phyloP scores from a whole-genome alignment of 805 yeast species.

The Metschnikowia continentalis region DNA sequence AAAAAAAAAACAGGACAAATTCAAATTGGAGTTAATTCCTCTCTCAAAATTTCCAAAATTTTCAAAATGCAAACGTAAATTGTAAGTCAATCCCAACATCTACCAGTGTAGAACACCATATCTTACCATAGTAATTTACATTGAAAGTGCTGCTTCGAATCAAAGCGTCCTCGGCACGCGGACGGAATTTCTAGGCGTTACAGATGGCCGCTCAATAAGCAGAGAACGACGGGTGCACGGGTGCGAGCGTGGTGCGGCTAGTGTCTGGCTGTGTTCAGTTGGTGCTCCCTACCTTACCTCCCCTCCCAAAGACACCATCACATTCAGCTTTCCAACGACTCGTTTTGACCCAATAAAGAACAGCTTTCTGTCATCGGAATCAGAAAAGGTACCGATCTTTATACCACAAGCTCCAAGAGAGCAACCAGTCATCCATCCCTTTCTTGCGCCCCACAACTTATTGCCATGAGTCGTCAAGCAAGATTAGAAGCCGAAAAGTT shows the following conservation, averaged over 20 bases:
- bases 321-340: not conserved
- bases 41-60: no score
- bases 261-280: not conserved
- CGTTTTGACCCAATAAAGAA: not conserved
- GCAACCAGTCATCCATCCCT: not conserved
- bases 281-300: not conserved
- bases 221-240: not conserved
- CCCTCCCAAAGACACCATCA: not conserved
- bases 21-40: not conserved
- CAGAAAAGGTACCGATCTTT: not conserved
- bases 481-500: conserved; percentile 40
- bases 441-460: conserved; percentile 17
- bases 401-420: not conserved
- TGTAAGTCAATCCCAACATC: no score
- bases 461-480: conserved; percentile 29
- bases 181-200: not conserved
- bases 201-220: not conserved
- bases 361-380: not conserved
- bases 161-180: not conserved
- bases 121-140: no score
- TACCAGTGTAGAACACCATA: not conserved
- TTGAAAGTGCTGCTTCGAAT: not conserved
- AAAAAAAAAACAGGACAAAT: not conserved
- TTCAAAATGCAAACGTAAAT: no score
- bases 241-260: not conserved